phyloP scores from a whole-genome alignment of 225 moss, liverwort and hornwort genomes.

The Asterella californica region DNA sequence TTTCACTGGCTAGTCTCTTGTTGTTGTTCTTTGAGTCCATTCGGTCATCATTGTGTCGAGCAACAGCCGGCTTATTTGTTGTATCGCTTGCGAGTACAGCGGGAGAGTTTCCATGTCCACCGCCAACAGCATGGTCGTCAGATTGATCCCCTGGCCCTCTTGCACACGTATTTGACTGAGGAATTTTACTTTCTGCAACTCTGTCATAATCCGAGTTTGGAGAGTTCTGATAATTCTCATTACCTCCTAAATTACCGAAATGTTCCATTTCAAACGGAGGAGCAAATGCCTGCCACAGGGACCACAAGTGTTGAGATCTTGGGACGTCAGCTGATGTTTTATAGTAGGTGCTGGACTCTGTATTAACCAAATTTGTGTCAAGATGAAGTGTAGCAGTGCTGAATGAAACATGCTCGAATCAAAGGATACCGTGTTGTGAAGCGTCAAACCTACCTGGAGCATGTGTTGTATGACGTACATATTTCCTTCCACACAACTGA shows the following conservation, averaged over 20 bases:
- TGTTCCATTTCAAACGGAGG: slow-evolving; percentile 74
- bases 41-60: background rate
- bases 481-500: slow-evolving; percentile 68
- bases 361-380: background rate
- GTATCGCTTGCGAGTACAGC: background rate
- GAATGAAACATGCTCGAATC: background rate
- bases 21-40: slow-evolving; percentile 15
- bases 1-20: slow-evolving; percentile 25
- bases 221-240: slow-evolving; percentile 29
- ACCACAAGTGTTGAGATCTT: slow-evolving; percentile 10
- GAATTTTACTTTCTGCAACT: slow-evolving; percentile 30
- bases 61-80: background rate
- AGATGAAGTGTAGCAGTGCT: background rate
- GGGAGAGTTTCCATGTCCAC: background rate
- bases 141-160: background rate
- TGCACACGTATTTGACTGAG: slow-evolving; percentile 25
- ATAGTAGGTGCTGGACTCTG: background rate
- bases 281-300: slow-evolving; percentile 60
- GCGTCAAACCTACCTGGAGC: slow-evolving; percentile 53
- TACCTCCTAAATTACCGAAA: slow-evolving; percentile 31
- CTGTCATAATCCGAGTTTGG: slow-evolving; percentile 13
- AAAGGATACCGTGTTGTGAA: background rate
- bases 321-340: background rate
- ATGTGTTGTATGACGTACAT: slow-evolving; percentile 58
- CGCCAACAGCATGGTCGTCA: background rate